phyloP scores from a whole-genome alignment of 257 asterid species.

The Ilex asprella region DNA sequence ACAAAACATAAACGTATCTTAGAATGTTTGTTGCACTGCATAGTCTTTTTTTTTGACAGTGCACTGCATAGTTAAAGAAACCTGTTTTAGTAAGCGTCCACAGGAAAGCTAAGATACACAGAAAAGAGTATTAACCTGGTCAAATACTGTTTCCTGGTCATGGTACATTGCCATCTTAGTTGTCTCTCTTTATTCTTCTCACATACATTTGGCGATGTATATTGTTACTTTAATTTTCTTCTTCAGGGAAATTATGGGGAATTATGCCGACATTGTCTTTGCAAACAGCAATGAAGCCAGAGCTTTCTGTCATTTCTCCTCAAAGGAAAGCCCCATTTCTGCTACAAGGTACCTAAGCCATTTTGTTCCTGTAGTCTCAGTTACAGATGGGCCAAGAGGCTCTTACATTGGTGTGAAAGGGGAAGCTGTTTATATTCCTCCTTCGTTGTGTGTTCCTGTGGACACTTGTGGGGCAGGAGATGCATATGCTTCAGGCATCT shows the following conservation, averaged over 20 bases:
- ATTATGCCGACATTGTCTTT: constrained; percentile 81
- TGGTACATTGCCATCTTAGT: too few species aligned
- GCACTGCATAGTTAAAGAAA: too few species aligned
- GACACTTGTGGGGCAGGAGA: constrained; percentile 99
- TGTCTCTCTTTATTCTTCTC: too few species aligned
- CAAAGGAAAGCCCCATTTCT: constrained; percentile 66
- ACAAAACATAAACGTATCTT: too few species aligned
- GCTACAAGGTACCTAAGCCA: constrained; percentile 94
- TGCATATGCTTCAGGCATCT: constrained; percentile 93
- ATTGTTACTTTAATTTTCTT: not conserved
- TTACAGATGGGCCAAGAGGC: constrained; percentile 90
- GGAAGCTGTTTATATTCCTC: constrained; percentile 82
- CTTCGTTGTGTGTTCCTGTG: constrained; percentile 69
- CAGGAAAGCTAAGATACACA: too few species aligned
- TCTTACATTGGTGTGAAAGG: constrained; percentile 91
- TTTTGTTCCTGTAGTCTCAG: constrained; percentile 90
- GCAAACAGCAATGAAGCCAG: constrained; percentile 90
- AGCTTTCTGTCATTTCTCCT: constrained; percentile 63
- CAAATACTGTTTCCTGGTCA: too few species aligned
- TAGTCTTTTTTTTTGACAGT: too few species aligned
- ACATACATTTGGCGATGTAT: too few species aligned
- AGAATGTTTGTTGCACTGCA: too few species aligned
- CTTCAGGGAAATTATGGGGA: constrained; percentile 78
- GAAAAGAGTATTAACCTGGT: too few species aligned
- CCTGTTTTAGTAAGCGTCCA: too few species aligned